Evolutionary conservation across 257 asterid species (phyloP).

Genomic region (Linderniella brevidens): DNA sequence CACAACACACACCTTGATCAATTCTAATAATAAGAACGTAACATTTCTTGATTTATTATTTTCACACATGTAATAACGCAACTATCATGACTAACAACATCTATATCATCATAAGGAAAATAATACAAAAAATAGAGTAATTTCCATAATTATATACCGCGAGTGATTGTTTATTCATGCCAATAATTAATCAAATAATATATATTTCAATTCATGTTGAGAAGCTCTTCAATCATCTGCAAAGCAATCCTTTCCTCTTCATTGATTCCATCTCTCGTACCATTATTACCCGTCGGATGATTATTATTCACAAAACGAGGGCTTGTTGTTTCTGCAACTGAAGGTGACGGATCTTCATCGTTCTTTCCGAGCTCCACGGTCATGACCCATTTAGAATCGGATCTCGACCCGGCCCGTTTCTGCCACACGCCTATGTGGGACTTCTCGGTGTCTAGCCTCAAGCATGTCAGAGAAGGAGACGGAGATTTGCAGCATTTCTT

Average conservation of each 20-base stretch:
- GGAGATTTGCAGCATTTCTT: constrained; percentile 59
- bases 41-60: too few species aligned
- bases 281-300: too few species aligned
- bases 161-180: too few species aligned
- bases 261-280: constrained; percentile 22
- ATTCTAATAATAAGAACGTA: too few species aligned
- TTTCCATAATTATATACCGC: not conserved
- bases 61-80: too few species aligned
- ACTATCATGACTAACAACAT: too few species aligned
- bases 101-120: too few species aligned
- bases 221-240: constrained; percentile 82
- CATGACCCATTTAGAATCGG: constrained; percentile 84
- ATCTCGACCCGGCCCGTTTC: constrained; percentile 71
- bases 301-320: too few species aligned
- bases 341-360: not conserved
- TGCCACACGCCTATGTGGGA: constrained; percentile 96
- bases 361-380: constrained; percentile 51
- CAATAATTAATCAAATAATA: too few species aligned
- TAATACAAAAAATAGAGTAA: too few species aligned
- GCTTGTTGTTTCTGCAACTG: not conserved
- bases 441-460: constrained; percentile 64
- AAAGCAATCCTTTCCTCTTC: constrained; percentile 62
- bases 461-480: constrained; percentile 75
- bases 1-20: too few species aligned
- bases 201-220: constrained; percentile 33